Evolutionary conservation across 371 early-diverging fungal species (phyloP).

Genomic region (Batrachochytrium dendrobatidis): DNA sequence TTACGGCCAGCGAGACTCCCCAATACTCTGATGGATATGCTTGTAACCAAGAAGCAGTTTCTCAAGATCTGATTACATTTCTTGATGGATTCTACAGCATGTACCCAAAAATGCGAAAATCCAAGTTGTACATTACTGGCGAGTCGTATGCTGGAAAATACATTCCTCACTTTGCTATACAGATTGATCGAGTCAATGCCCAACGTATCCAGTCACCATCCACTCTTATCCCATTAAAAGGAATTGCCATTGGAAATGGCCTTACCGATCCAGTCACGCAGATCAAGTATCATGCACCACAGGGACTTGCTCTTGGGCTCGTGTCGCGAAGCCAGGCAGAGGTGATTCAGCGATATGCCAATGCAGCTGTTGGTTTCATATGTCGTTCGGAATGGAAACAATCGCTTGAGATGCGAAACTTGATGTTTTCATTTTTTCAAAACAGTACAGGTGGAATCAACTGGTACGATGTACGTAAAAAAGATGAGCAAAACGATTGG

Average conservation of each 20-base stretch:
- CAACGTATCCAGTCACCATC: slow-evolving; percentile 11
- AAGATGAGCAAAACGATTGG: slow-evolving; percentile 45
- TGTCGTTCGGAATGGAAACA: slow-evolving; percentile 34
- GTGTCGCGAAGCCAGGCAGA: slow-evolving; percentile 34
- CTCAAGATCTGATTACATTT: slow-evolving; percentile 40
- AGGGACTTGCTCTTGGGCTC: slow-evolving; percentile 50
- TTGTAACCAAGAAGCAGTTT: slow-evolving; percentile 41
- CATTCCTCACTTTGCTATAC: slow-evolving; percentile 44
- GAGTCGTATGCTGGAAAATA: slow-evolving; percentile 57
- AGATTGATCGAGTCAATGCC: slow-evolving; percentile 37
- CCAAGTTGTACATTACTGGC: slow-evolving; percentile 42
- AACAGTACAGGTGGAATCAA: slow-evolving; percentile 55
- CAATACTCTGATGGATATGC: slow-evolving; percentile 38
- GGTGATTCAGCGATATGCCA: slow-evolving; percentile 26
- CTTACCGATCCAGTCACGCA: slow-evolving; percentile 52
- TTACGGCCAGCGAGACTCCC: no score
- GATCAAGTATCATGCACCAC: slow-evolving; percentile 47
- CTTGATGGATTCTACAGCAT: slow-evolving; percentile 43
- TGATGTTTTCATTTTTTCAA: slow-evolving; percentile 48
- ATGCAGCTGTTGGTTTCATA: slow-evolving; percentile 30
- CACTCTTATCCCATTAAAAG: slow-evolving; percentile 30
- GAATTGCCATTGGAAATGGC: slow-evolving; percentile 49
- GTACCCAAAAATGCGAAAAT: slow-evolving; percentile 35
- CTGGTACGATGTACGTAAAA: slow-evolving; percentile 58
- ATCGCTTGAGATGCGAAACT: slow-evolving; percentile 32